Conservation (phyloP, 2,329 filamentous ascomycete genomes). For the Fusarium sp. region DNA sequence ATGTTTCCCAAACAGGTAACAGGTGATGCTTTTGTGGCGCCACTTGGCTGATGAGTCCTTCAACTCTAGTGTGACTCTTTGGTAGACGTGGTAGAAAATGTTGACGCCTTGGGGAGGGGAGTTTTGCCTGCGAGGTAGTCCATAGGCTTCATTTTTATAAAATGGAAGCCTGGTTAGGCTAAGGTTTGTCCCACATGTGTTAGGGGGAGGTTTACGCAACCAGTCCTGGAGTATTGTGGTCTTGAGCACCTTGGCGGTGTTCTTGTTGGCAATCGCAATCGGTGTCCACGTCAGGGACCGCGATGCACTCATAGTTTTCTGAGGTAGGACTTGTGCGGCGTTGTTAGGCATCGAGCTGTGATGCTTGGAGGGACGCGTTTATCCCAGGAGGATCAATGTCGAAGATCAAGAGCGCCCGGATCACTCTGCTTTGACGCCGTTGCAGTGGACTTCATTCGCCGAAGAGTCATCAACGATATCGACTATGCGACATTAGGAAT, state of each 20-base stretch:
- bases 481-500: neutral
- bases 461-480: neutral
- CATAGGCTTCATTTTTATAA: neutral
- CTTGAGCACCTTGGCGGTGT: neutral
- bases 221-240: neutral
- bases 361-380: neutral
- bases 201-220: neutral
- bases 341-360: neutral
- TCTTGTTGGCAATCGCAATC: neutral
- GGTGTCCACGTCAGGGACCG: neutral
- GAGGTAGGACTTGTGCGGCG: neutral
- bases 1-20: neutral
- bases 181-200: neutral
- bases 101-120: slow-evolving; percentile 12
- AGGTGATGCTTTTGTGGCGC: neutral
- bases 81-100: neutral
- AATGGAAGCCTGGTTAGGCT: neutral
- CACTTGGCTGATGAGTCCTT: slow-evolving; percentile 8
- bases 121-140: neutral
- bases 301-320: neutral
- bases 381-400: neutral
- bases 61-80: neutral
- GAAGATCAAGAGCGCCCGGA: neutral
- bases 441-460: neutral
- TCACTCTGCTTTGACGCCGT: neutral